Evolutionary conservation across 306 rosid species (phyloP), one percentile per base, ranked within the genome.

Genomic region (Prunus salicina): DNA sequence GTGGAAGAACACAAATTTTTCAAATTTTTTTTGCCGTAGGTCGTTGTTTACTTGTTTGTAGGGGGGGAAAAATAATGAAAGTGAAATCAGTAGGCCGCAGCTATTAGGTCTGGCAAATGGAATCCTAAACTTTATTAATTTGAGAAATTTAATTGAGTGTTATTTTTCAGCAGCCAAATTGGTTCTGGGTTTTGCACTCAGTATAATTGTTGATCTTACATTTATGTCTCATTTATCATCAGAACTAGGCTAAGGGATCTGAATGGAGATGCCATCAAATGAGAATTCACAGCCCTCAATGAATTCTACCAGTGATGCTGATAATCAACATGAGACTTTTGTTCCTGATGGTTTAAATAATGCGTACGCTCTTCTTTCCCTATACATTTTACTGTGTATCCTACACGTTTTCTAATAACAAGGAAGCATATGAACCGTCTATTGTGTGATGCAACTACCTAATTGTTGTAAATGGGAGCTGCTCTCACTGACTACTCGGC

Each of bases 231-330:
- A 7, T 56, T 19, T 56, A 3, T 56, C 25, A 19, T 56, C 62
- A 9, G 5, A 56, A 20, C 27, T 56, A n/a, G 62, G 27, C 12
- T 56, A n/a, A 61, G 71, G 73, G 51, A 51, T 34, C 22, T 30
- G 46, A 32, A 93, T 90, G 97, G 96, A 86, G 80, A 56, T 62
- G 77, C 83, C 85, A 71, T 45, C 91, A 24, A 73, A 43, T 45
- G 90, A 86, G n/a, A 70, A 72, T 86, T 71, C 75, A 45, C 83
- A 73, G 57, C 78, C 76, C 25, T 73, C 72, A 9, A 57, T 75
- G 6, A 56, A 71, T 82, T 43, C 91, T 60, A 80, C 89, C 38
- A 74, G 63, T 64, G 87, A 89, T 20, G 72, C 68, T 25, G 92
- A 27, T 52, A 82, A 80, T 61, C 83, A 7, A 14, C 80, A 53